Percentiles rank a stretch among this genome's conserved stretches.
Evolutionary conservation across 306 rosid species (phyloP).

Genomic region (Quercus ilex): DNA sequence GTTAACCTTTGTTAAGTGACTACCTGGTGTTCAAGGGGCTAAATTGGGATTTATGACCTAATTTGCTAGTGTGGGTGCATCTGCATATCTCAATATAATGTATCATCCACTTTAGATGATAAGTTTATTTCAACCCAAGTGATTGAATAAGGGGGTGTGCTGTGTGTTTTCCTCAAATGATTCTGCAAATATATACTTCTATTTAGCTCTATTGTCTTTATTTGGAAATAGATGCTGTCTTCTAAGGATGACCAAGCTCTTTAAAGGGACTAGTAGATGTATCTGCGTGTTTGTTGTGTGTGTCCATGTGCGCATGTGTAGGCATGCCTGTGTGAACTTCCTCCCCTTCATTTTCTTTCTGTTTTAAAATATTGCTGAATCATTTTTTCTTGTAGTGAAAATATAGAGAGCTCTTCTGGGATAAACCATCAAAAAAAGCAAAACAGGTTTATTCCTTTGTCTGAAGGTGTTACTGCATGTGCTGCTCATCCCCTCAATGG

Average conservation of each 20-base stretch:
- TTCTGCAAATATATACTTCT: background rate
- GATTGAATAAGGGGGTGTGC: background rate
- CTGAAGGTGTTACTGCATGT: conserved; percentile 75
- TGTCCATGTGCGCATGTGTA: no score
- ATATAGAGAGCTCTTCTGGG: conserved; percentile 14
- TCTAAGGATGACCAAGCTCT: background rate
- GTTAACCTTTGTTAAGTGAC: background rate
- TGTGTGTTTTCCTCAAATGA: background rate
- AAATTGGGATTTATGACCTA: background rate
- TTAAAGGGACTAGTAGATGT: background rate
- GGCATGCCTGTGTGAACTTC: background rate
- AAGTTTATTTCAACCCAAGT: background rate
- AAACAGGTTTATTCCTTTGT: conserved; percentile 55
- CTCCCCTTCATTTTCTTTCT: background rate
- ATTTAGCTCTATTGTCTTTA: background rate
- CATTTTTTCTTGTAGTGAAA: conserved; percentile 39
- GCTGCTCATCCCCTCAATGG: conserved; percentile 80
- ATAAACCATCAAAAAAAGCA: conserved; percentile 35
- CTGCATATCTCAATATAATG: background rate
- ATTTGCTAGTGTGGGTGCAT: background rate
- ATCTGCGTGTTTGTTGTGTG: background rate
- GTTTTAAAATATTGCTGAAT: background rate
- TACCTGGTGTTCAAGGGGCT: background rate
- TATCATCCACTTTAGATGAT: background rate
- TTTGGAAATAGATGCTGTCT: background rate